phyloP scores from a whole-genome alignment of 2,329 filamentous ascomycete species.

The Davidsoniella virescens region DNA sequence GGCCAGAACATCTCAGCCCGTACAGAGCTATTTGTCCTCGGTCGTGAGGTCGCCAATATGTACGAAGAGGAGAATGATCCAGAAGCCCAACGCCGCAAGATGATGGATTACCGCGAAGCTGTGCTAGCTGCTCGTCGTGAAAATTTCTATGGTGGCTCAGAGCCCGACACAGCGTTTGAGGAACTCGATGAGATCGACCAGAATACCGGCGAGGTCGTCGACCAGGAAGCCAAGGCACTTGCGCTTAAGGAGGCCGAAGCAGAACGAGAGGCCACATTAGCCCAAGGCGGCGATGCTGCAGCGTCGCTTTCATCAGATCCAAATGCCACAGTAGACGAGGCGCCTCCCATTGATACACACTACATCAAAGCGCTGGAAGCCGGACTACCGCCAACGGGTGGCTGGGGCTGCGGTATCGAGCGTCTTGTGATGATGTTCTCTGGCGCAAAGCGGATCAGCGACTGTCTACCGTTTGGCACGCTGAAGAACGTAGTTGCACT shows the following conservation, averaged over 20 bases:
- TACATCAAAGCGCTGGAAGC: conserved; percentile 76
- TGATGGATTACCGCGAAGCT: conserved; percentile 36
- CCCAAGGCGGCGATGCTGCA: neutral
- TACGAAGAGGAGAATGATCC: conserved; percentile 98
- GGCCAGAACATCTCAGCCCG: conserved; percentile 63
- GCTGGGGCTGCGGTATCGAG: conserved; percentile 91
- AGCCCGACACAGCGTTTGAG: conserved; percentile 16
- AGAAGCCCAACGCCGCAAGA: conserved; percentile 69
- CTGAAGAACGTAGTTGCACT: conserved; percentile 50
- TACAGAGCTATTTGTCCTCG: conserved; percentile 68
- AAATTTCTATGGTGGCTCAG: conserved; percentile 17
- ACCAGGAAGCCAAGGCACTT: conserved; percentile 14
- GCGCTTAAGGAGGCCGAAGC: conserved; percentile 1
- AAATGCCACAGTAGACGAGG: conserved; percentile 19
- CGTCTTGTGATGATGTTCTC: conserved; percentile 82
- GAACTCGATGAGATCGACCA: conserved; percentile 24
- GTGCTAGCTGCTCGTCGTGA: conserved; percentile 13
- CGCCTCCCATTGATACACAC: conserved; percentile 49
- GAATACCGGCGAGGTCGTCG: conserved; percentile 12
- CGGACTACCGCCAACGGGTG: conserved; percentile 86
- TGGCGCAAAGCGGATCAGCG: conserved; percentile 60
- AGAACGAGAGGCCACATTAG: conserved; percentile 21
- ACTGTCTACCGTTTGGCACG: conserved; percentile 79
- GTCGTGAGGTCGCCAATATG: conserved; percentile 80
- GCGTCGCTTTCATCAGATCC: conserved; percentile 13